These are phyloP conservation scores for Tuber aestivum DNA, from an alignment of 495 filamentous ascomycete genomes.

Conservation along the genomic window DNA sequence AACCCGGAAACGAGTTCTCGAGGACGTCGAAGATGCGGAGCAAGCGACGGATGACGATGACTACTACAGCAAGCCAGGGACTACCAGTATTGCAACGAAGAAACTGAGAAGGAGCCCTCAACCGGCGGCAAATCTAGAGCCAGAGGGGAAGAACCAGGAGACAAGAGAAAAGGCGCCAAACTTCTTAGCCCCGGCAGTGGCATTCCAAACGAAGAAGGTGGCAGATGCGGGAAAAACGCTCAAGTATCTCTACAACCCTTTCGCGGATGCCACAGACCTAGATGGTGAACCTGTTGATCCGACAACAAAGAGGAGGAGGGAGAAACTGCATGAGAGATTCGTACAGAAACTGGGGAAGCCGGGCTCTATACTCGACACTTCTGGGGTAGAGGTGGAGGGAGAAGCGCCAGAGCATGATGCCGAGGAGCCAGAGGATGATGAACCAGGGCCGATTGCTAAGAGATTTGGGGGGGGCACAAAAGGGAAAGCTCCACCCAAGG, in stretches of 20 bases:
- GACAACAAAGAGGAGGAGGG: slow-evolving; percentile 49
- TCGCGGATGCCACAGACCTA: slow-evolving; percentile 44
- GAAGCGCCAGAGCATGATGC: slow-evolving; percentile 54
- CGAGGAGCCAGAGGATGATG: slow-evolving; percentile 46
- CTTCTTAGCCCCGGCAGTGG: neutral
- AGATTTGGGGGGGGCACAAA: slow-evolving; percentile 28
- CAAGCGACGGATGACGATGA: slow-evolving; percentile 34
- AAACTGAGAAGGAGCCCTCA: slow-evolving; percentile 19
- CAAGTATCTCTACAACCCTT: slow-evolving; percentile 25
- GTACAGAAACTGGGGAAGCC: slow-evolving; percentile 81
- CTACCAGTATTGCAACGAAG: slow-evolving; percentile 24
- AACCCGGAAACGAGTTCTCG: slow-evolving; percentile 23
- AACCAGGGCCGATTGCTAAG: slow-evolving; percentile 28
- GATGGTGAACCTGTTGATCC: slow-evolving; percentile 49
- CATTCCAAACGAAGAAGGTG: slow-evolving; percentile 7
- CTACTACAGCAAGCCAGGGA: slow-evolving; percentile 20
- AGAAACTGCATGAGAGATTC: slow-evolving; percentile 76
- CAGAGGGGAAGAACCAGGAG: slow-evolving; percentile 18
- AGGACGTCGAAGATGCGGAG: slow-evolving; percentile 28
- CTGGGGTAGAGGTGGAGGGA: slow-evolving; percentile 50
- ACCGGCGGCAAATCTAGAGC: slow-evolving; percentile 15
- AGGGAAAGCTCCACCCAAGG: slow-evolving; percentile 43
- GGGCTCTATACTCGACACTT: slow-evolving; percentile 53
- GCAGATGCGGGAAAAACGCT: slow-evolving; percentile 21
- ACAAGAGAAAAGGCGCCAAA: neutral